Percentiles rank a stretch among this genome's conserved stretches.
These are phyloP conservation scores for Daucus carota DNA, from an alignment of 129 eudicot genomes.

Conservation along the genomic window DH1_v3.0 NC_030381.2:49551501-49552000, in stretches of 20 bases:
- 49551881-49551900: no score
- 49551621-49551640: neutral
- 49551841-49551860: no score
- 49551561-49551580: neutral
- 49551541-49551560: neutral
- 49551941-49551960: no score
- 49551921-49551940: no score
- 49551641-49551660: neutral
- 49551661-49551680: neutral
- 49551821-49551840: no score
- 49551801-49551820: no score
- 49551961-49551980: no score
- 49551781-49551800: no score
- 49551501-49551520: neutral
- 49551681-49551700: neutral
- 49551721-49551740: neutral
- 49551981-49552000: no score
- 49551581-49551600: neutral
- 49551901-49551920: no score
- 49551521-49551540: neutral
- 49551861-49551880: no score
- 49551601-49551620: neutral
- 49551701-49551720: neutral
- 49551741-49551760: neutral
- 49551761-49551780: neutral